Base-by-base conservation (phyloP, 2,329 filamentous ascomycete species). In the Aspergillus puulaauensis region DNA sequence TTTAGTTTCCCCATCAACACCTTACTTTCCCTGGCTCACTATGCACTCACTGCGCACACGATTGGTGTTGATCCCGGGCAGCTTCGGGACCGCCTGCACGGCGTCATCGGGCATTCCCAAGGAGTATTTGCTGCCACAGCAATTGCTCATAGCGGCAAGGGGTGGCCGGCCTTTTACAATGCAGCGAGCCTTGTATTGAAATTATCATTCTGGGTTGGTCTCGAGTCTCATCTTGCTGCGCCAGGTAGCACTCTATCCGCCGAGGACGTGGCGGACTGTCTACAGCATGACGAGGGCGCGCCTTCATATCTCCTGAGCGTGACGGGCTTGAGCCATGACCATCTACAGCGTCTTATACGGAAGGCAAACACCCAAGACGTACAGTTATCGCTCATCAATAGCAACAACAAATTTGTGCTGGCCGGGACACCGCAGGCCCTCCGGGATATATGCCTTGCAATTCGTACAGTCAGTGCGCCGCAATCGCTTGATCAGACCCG, bases 1-100 rank as follows among this genome's bases (percentile, higher is more conserved):
- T 50, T 14, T 15, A 76, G 74, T 60, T 70, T 75, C 54, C 74
- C 75, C 4, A 54, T 77, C 4, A 75, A 75, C 43, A 73, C 69
- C 0, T 62, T 76, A 11, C 39, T 71, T 2, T 72, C 69, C 66
- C 15, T 60, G 5, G 27, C 37, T 3, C 46, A 60, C 6, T 60
- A 49, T 15, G 48, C 41, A 11, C 12, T 60, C 2, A 17, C 52
- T 12, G 50, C 55, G 14, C 23, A 43, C 2, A 23, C 37, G 1
- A 35, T 60, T 9, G 14, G 37, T 12, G 11, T 45, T 2, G 37
- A 43, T 6, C 58, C 58, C 1, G 44, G 41, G 1, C 39, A 58
- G 37, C 21, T 58, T 9, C 46, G 46, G 2, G 40, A 40, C 0
- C 21, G 23, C 4, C 37, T 60, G 1, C 27, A 31, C 2, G 58